Percentiles rank a stretch among this genome's conserved stretches.
Conservation (phyloP, 768 basidiomycete genomes). For the Sarcodon sp. region DNA sequence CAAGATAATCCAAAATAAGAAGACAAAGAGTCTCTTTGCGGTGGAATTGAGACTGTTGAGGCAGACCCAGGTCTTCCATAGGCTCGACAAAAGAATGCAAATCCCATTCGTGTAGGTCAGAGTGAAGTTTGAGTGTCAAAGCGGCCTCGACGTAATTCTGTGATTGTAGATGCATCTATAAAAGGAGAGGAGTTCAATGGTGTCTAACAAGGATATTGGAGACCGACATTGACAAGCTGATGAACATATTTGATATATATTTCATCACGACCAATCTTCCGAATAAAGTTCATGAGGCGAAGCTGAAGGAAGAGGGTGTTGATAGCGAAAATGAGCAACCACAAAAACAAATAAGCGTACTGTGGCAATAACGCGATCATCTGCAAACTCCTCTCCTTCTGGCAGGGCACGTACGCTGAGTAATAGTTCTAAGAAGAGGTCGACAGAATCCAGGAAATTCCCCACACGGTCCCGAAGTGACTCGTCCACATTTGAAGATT, state of each 20-base stretch:
- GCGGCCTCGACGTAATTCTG: constrained; percentile 93
- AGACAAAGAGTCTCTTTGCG: constrained; percentile 89
- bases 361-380: constrained; percentile 90
- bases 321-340: background rate
- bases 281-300: constrained; percentile 87
- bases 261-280: constrained; percentile 82
- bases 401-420: constrained; percentile 82
- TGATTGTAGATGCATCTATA: constrained; percentile 74
- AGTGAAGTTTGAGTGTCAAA: constrained; percentile 84
- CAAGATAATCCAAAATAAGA: constrained; percentile 87
- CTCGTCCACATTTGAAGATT: constrained; percentile 70
- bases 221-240: constrained; percentile 76
- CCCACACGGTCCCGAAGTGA: constrained; percentile 67
- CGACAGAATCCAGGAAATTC: constrained; percentile 78
- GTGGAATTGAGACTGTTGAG: constrained; percentile 88
- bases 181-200: constrained; percentile 1
- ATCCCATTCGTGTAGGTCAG: constrained; percentile 90
- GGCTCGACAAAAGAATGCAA: constrained; percentile 68
- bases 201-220: background rate
- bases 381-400: constrained; percentile 86
- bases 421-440: constrained; percentile 85
- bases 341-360: constrained; percentile 21
- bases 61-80: constrained; percentile 82
- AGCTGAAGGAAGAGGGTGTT: constrained; percentile 30
- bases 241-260: constrained; percentile 96